Evolutionary conservation across 2,329 filamentous ascomycete genomes (phyloP), one percentile per base, ranked within the genome.

Genomic region (Sporothrix protearum): DNA sequence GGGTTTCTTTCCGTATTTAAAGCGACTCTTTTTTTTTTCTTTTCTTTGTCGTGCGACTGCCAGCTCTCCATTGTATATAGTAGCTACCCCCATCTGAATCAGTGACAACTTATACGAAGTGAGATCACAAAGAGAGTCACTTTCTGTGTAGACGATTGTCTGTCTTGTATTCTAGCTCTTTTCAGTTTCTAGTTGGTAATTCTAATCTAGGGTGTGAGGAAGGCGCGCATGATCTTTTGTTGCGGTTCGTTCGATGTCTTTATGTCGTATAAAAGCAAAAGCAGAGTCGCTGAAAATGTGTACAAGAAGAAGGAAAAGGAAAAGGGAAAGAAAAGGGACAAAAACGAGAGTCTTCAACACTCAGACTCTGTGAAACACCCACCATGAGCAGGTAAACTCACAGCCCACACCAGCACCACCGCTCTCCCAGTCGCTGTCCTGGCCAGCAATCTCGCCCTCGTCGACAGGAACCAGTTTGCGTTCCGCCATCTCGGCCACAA

Each of bases 381-480:
- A 75, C 74, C 74, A 75, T 14, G 30, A 47, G 55, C 74, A 75
- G 25, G 59, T 39, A 55, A 75, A 75, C 7, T 63, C 33, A n/a
- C 64, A 36, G 51, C 30, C 61, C 25, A n/a, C 63, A n/a, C 28
- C 64, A 19, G 36, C 36, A 3, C 66, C 85, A 33, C 84, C 83
- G 39, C 82, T 83, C 2, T 84, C 86, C 92, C 92, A 95, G 78
- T 95, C 92, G 77, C 57, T 69, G 71, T 95, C 92, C 76, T 87
- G 86, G 10, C 90, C 91, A 6, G 82, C 83, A 57, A 93, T 85
- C 71, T 87, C 83, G 7, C 88, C 88, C 76, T 92, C 86, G 22
- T 88, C 83, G 1, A 91, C 84, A 5, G 83, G 80, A 12, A 91
- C 84, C 73, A 97, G 88, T 8, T 80, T 80, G 51, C 61, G 71